Conservation (phyloP, 1,284 basidiomycete genomes). For the Moniliella sp. region DNA sequence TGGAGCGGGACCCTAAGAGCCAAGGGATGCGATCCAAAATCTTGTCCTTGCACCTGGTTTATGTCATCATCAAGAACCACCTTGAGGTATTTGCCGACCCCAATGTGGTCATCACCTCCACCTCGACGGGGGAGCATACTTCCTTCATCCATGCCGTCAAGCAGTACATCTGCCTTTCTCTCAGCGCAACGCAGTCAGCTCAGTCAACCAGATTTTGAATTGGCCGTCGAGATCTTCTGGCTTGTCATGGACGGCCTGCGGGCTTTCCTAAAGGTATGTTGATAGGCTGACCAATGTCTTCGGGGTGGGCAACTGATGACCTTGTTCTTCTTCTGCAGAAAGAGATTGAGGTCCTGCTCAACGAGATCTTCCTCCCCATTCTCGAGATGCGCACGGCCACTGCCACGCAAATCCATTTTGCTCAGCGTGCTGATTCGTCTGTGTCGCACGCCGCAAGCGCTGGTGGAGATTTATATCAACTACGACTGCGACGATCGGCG, state of each 20-base stretch:
- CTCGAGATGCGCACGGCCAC: slow-evolving; percentile 94
- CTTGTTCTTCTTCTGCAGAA: slow-evolving; percentile 44
- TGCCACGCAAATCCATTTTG: slow-evolving; percentile 44
- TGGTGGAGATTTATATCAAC: slow-evolving; percentile 33
- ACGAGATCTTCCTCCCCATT: slow-evolving; percentile 96
- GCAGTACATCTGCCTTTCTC: slow-evolving; percentile 51
- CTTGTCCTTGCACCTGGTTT: slow-evolving; percentile 26
- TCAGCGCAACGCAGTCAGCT: slow-evolving; percentile 87
- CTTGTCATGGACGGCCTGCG: slow-evolving; percentile 75
- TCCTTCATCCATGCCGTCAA: slow-evolving; percentile 33
- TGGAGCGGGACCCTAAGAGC: slow-evolving; percentile 28
- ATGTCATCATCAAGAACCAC: slow-evolving; percentile 24
- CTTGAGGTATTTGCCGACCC: slow-evolving; percentile 27
- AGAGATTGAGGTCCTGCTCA: slow-evolving; percentile 92
- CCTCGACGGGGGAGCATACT: slow-evolving; percentile 27
- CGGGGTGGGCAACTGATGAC: background rate
- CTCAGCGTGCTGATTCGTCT: slow-evolving; percentile 24
- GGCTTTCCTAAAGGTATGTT: slow-evolving; percentile 64
- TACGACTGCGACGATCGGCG: slow-evolving; percentile 32
- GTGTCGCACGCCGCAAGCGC: slow-evolving; percentile 27
- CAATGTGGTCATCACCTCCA: slow-evolving; percentile 23
- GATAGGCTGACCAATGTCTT: background rate
- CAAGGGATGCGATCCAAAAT: slow-evolving; percentile 33
- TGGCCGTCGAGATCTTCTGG: slow-evolving; percentile 97
- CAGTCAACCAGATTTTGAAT: slow-evolving; percentile 93